A percentile compares a stretch with the other conserved stretches of the same genome.
These are phyloP conservation scores for Beauveria sp. DNA, from an alignment of 2,329 filamentous ascomycete species.

Conservation along the genomic window DNA sequence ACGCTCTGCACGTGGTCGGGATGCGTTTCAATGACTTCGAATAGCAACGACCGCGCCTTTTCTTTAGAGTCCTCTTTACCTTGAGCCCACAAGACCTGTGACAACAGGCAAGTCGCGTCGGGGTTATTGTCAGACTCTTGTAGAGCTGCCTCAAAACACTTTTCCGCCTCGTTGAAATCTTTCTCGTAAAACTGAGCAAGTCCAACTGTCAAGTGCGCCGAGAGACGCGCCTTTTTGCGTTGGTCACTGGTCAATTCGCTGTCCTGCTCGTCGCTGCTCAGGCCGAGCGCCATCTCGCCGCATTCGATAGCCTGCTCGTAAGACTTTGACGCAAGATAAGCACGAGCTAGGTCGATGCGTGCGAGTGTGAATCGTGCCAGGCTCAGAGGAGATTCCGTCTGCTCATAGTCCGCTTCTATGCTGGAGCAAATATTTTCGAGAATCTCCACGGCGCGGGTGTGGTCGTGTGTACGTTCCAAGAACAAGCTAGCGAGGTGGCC, in stretches of 20 bases:
- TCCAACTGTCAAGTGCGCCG: constrained; percentile 77
- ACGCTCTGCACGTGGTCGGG: constrained; percentile 73
- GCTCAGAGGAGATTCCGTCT: constrained; percentile 65
- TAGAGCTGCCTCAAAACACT: constrained; percentile 73
- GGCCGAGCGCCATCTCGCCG: constrained; percentile 70
- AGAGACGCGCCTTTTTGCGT: constrained; percentile 65
- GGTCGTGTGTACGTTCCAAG: constrained; percentile 70
- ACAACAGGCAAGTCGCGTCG: constrained; percentile 78
- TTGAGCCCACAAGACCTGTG: constrained; percentile 89
- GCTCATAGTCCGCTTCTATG: constrained; percentile 77
- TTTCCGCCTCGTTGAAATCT: constrained; percentile 60
- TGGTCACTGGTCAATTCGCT: constrained; percentile 57
- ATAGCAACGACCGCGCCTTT: constrained; percentile 70
- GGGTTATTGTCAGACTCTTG: constrained; percentile 68
- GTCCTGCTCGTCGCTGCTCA: constrained; percentile 65
- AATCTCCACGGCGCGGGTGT: constrained; percentile 51
- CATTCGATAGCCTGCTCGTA: constrained; percentile 68
- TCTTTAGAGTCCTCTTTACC: constrained; percentile 66
- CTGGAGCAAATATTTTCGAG: constrained; percentile 59
- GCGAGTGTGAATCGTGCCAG: constrained; percentile 73
- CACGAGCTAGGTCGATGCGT: constrained; percentile 80
- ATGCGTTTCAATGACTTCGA: constrained; percentile 67
- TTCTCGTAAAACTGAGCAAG: constrained; percentile 69
- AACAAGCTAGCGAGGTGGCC: constrained; percentile 74
- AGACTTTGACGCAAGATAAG: constrained; percentile 60